Base-by-base conservation (phyloP, 2,329 filamentous ascomycete species). In the Monilinia polystroma region DNA sequence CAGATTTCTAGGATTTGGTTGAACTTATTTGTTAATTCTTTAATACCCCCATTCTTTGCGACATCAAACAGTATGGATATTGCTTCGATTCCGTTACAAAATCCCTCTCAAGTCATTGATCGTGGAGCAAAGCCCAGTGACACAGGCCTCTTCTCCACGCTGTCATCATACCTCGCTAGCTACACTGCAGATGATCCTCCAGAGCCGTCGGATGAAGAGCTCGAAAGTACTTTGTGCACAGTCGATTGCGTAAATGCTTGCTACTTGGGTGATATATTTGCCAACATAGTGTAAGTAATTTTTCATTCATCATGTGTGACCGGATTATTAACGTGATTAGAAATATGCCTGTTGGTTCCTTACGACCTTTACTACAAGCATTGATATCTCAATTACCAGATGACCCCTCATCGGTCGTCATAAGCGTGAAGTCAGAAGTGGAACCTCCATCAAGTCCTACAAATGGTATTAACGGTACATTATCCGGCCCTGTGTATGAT, bases 151-250 rank as follows among this genome's bases (percentile, higher is more conserved):
- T 93, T 99, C 76, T 97, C 93, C 4, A 93, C 94, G 0, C 92
- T 99, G 74, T 96, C 94, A 0, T 96, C 91, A 6, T 99, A 98
- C 75, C 93, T 99, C 43, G 96, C 93, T n/a, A 98, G 94, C 77
- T 98, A 99, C 77, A 95, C 96, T 53, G 96, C 95, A 14, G 95
- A 98, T 77, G 95, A 99, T 75, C 95, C 95, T 16, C 95, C 95
- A 0, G 95, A 99, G 79, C 95, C 95, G 2, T 98, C 95, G 1
- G 93, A 98, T 71, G 94, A 98, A 76, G 95, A 99, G 77, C 84
- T 99, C 41, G 95, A 99, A 75, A 97, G 95, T 76, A 98, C 95
- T 0, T 82, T 99, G 12, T 95, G 91, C 76, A 94, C 95, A 0
- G 91, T 97, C 3, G 95, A 98, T 76, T 99, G 94, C 74, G 88